phyloP scores from a whole-genome alignment of 2,329 filamentous ascomycete species.

The Phyllosticta citrichinensis region DNA sequence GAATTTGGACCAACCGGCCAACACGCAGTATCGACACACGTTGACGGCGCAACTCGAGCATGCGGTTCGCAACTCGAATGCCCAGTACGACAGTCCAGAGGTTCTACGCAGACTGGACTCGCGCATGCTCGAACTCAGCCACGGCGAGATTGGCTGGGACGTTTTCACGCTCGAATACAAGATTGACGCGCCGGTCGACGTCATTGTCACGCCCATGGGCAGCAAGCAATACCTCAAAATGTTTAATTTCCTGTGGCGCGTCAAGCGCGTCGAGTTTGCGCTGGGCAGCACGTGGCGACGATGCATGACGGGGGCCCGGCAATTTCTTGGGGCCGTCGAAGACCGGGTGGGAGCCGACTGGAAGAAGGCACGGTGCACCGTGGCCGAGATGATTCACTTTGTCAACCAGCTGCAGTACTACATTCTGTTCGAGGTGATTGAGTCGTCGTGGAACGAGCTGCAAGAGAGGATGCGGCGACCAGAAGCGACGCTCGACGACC shows the following conservation, averaged over 20 bases:
- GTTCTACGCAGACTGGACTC: slow-evolving; percentile 86
- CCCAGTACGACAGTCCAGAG: slow-evolving; percentile 87
- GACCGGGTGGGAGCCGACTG: slow-evolving; percentile 67
- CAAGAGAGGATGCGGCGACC: slow-evolving; percentile 74
- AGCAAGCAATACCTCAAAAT: slow-evolving; percentile 96
- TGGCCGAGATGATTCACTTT: slow-evolving; percentile 98
- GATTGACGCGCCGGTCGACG: slow-evolving; percentile 90
- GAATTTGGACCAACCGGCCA: slow-evolving; percentile 90
- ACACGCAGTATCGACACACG: slow-evolving; percentile 91
- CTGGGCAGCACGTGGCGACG: slow-evolving; percentile 85
- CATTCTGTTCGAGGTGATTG: slow-evolving; percentile 96
- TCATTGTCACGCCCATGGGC: slow-evolving; percentile 92
- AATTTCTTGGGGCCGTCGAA: slow-evolving; percentile 72
- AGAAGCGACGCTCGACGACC: slow-evolving; percentile 84
- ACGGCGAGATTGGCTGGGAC: slow-evolving; percentile 97
- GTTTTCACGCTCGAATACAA: slow-evolving; percentile 99
- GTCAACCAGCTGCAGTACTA: slow-evolving; percentile 97
- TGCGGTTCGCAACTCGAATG: slow-evolving; percentile 92
- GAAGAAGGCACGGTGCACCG: slow-evolving; percentile 78
- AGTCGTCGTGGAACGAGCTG: slow-evolving; percentile 87
- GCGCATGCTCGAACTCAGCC: slow-evolving; percentile 93
- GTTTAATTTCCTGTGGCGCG: slow-evolving; percentile 97
- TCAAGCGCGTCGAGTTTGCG: slow-evolving; percentile 95
- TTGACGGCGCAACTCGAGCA: slow-evolving; percentile 97
- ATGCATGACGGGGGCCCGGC: slow-evolving; percentile 87